These are phyloP conservation scores for Saccharomycopsis schoenii DNA, from an alignment of 805 yeast genomes.

Conservation along the genomic window DNA sequence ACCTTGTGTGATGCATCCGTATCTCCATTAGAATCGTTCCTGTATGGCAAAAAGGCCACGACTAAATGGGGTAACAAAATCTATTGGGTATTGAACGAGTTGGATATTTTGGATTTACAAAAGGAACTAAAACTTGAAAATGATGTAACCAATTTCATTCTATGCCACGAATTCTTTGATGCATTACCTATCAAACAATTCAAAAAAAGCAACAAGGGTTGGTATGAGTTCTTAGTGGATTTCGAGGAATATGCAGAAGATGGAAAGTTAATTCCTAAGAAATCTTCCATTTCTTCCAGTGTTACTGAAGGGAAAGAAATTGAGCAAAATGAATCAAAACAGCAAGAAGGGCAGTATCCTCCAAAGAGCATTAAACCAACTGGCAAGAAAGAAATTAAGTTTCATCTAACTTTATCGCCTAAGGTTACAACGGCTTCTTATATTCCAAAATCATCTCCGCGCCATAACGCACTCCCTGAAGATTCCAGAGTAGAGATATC, in stretches of 20 bases:
- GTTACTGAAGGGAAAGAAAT: constrained; percentile 10
- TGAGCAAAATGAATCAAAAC: constrained; percentile 16
- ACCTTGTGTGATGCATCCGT: constrained; percentile 32
- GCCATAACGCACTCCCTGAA: constrained; percentile 45
- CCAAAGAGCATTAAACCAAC: not conserved
- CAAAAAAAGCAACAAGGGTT: constrained; percentile 50
- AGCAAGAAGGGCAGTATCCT: not conserved
- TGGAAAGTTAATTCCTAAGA: constrained; percentile 4
- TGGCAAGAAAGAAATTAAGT: constrained; percentile 26
- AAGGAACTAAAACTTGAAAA: constrained; percentile 17
- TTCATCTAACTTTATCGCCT: constrained; percentile 48
- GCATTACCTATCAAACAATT: constrained; percentile 74
- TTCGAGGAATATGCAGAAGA: constrained; percentile 20
- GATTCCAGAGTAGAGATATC: constrained; percentile 63
- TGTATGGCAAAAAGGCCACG: constrained; percentile 28
- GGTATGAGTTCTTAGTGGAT: constrained; percentile 75
- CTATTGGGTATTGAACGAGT: constrained; percentile 52
- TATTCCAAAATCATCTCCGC: constrained; percentile 39
- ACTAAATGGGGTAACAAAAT: constrained; percentile 46
- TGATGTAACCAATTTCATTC: constrained; percentile 42
- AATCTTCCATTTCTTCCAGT: not conserved
- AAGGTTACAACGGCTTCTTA: constrained; percentile 53
- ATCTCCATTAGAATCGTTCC: constrained; percentile 20
- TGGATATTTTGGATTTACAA: constrained; percentile 28
- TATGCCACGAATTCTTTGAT: constrained; percentile 85